These are phyloP conservation scores for Vigna trinervia DNA, from an alignment of 306 rosid genomes.

Conservation along the genomic window DNA sequence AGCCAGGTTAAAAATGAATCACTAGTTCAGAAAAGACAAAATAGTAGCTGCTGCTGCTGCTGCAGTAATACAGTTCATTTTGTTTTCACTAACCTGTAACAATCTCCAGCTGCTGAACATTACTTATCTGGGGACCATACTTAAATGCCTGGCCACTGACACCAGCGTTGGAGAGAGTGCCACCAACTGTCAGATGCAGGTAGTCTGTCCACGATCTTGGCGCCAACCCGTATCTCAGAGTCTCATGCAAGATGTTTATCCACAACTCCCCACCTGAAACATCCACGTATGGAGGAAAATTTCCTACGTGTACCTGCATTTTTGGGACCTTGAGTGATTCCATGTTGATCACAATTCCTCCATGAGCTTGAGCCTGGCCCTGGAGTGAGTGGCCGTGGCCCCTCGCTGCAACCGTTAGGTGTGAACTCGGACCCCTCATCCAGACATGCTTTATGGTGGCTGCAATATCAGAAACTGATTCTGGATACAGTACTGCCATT, in stretches of 20 bases:
- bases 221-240: slow-evolving; percentile 76
- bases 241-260: slow-evolving; percentile 91
- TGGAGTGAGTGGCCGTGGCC: slow-evolving; percentile 98
- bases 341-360: slow-evolving; percentile 88
- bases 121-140: slow-evolving; percentile 98
- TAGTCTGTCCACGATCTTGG: slow-evolving; percentile 99
- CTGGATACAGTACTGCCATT: slow-evolving; percentile 76
- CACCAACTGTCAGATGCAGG: slow-evolving; percentile 91
- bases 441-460: slow-evolving; percentile 70
- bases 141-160: slow-evolving; percentile 94
- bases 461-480: slow-evolving; percentile 79
- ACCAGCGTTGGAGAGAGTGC: slow-evolving; percentile 96
- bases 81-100: slow-evolving; percentile 77
- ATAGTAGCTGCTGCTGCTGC: neutral
- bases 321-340: slow-evolving; percentile 64
- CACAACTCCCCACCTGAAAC: slow-evolving; percentile 93
- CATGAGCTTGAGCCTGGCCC: slow-evolving; percentile 86
- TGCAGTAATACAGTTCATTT: neutral
- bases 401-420: slow-evolving; percentile 86
- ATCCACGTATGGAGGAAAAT: slow-evolving; percentile 68
- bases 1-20: no score
- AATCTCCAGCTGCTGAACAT: slow-evolving; percentile 90
- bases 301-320: slow-evolving; percentile 64
- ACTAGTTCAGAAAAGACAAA: slow-evolving; percentile 34
- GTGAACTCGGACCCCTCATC: slow-evolving; percentile 77